Evolutionary conservation across 805 yeast genomes (phyloP).

Genomic region (Henningerozyma blattae): DNA sequence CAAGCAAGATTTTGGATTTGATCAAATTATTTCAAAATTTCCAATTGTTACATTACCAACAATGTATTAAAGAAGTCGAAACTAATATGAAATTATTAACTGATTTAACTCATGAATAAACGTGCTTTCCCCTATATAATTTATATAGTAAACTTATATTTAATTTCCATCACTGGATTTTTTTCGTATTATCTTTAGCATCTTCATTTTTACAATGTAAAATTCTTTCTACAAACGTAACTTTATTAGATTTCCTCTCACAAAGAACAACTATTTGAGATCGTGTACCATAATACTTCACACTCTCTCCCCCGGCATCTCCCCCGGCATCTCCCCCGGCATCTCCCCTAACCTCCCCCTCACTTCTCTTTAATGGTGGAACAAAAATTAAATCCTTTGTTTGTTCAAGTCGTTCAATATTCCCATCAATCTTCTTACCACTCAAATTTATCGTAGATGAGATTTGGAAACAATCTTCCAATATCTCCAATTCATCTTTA

Average conservation of each 20-base stretch:
- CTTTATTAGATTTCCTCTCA: slow-evolving; percentile 31
- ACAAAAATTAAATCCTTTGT: slow-evolving; percentile 54
- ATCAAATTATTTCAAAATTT: slow-evolving; percentile 57
- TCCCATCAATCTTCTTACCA: slow-evolving; percentile 22
- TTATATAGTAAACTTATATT: slow-evolving; percentile 16
- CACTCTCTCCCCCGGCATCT: not conserved
- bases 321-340: no score
- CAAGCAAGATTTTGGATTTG: slow-evolving; percentile 50
- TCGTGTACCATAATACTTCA: slow-evolving; percentile 74
- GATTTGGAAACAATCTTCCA: slow-evolving; percentile 36
- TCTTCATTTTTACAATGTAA: slow-evolving; percentile 39
- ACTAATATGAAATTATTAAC: slow-evolving; percentile 31
- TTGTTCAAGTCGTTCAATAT: slow-evolving; percentile 20
- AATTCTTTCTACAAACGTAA: slow-evolving; percentile 52
- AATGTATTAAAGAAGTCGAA: slow-evolving; percentile 38
- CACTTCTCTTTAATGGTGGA: slow-evolving; percentile 43
- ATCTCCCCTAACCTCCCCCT: slow-evolving; percentile 19
- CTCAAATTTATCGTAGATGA: slow-evolving; percentile 36
- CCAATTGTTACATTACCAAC: slow-evolving; percentile 53
- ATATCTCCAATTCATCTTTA: slow-evolving; percentile 28
- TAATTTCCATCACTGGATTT: slow-evolving; percentile 10
- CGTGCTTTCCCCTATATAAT: not conserved
- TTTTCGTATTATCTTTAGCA: not conserved
- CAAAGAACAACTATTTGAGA: slow-evolving; percentile 71
- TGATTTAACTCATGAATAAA: slow-evolving; percentile 4